Evolutionary conservation across 2,329 filamentous ascomycete species (phyloP).

Genomic region (Lomentospora prolificans): DNA sequence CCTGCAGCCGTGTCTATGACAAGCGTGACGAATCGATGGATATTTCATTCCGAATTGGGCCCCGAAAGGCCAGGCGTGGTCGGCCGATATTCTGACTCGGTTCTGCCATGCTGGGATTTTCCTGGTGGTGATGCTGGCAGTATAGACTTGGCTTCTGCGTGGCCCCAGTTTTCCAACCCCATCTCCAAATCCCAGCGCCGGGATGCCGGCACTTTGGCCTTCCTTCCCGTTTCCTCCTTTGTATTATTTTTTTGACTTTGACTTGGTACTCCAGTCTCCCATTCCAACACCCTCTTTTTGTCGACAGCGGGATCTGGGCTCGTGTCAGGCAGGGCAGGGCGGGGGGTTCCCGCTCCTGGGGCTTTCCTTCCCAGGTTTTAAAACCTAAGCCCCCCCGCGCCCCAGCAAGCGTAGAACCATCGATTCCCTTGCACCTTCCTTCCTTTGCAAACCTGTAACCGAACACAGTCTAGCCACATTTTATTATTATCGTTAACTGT

Average conservation of each 20-base stretch:
- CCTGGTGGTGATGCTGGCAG: too few species aligned
- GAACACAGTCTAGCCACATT: constrained; percentile 1
- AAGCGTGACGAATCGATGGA: too few species aligned
- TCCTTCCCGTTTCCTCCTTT: background rate
- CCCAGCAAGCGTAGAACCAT: background rate
- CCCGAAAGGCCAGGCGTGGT: too few species aligned
- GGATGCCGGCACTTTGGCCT: too few species aligned
- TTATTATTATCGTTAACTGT: too few species aligned
- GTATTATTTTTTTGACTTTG: background rate
- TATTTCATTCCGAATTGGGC: too few species aligned
- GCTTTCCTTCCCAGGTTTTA: background rate
- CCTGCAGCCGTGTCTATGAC: too few species aligned
- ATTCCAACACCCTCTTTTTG: background rate
- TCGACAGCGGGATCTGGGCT: background rate
- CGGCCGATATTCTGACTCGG: too few species aligned
- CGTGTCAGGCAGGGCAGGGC: background rate
- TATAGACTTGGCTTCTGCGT: too few species aligned
- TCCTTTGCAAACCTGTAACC: background rate
- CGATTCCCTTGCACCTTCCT: background rate
- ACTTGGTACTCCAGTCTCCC: background rate
- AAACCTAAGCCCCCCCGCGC: background rate
- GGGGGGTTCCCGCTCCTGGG: background rate
- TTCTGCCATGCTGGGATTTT: too few species aligned
- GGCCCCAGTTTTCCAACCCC: too few species aligned
- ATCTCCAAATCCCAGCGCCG: too few species aligned